Base-by-base conservation (phyloP, 352 stramenopile species). In the Pythium grandisporangium region DNA sequence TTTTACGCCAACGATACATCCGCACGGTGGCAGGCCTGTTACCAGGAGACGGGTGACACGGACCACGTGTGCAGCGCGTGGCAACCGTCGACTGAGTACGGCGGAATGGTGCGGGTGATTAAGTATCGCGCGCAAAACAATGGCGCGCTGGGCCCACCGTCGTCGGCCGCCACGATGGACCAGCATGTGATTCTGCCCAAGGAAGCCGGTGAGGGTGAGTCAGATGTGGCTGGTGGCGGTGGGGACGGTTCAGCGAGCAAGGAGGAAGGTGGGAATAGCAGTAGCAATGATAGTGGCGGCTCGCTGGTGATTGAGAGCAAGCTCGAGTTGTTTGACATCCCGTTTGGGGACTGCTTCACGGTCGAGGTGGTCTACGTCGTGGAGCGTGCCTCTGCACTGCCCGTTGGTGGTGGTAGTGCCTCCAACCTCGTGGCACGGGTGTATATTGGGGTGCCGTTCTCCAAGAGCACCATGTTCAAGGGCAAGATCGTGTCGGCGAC, bases 401-500 rank as follows among this genome's bases (percentile, higher is more conserved):
- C n/a, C n/a, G n/a, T n/a, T n/a, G 68, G 77, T 11, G 38, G 49
- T 2, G 55, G 68, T 10, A 66, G 58, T 8, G 59, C 65, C 27
- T 54, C 55, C 5, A 38, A 61, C 6, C 40, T 80, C 17, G 39
- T 78, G 22, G 71, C 61, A 2, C 61, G 63, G 21, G 75, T 85
- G n/a, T 86, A 63, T 39, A 59, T 85, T 5, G 73, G 48, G 25
- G 65, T 92, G 34, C 75, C 76, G 36, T 92, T 92, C 53, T 81
- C 68, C 14, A 92, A 89, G 43, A 79, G 66, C 32, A 89, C 75
- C 19, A 84, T 92, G 70, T 92, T 87, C 48, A 84, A 84, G 58
- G 70, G 64, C 4, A 92, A 89, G 57, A 92, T 92, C 33, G 58
- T 76, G n/a, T 84, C 76, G 3, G 64, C 52, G 4, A 82, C 70